Evolutionary conservation across 2,329 filamentous ascomycete species (phyloP).

Genomic region (Talaromyces sp.): DNA sequence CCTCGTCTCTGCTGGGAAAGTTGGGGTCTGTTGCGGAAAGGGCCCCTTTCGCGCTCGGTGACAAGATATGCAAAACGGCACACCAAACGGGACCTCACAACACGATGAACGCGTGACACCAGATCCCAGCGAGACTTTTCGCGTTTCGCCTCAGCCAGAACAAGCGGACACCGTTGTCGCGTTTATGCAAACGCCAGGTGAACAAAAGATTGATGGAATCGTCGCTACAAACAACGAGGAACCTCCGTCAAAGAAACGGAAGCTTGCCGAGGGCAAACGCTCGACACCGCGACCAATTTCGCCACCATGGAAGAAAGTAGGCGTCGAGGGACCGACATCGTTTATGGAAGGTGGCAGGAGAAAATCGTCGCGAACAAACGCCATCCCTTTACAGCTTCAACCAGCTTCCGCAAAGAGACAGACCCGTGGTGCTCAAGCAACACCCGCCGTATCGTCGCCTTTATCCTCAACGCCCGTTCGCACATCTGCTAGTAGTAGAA

Average conservation of each 20-base stretch:
- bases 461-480: slow-evolving; percentile 30
- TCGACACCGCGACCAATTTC: slow-evolving; percentile 54
- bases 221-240: slow-evolving; percentile 31
- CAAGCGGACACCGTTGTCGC: slow-evolving; percentile 24
- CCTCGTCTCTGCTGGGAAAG: slow-evolving; percentile 43
- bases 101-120: slow-evolving; percentile 39
- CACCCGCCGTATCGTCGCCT: slow-evolving; percentile 31
- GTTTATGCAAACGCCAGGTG: slow-evolving; percentile 26
- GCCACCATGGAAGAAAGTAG: slow-evolving; percentile 88
- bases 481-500: slow-evolving; percentile 26
- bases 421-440: slow-evolving; percentile 40
- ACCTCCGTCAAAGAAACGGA: slow-evolving; percentile 47
- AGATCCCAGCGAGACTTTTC: slow-evolving; percentile 25
- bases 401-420: slow-evolving; percentile 48
- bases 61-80: slow-evolving; percentile 49
- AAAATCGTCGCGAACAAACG: slow-evolving; percentile 57
- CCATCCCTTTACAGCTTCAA: slow-evolving; percentile 47
- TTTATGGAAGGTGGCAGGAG: slow-evolving; percentile 65
- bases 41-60: slow-evolving; percentile 42
- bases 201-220: slow-evolving; percentile 31
- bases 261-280: slow-evolving; percentile 40
- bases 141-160: slow-evolving; percentile 25
- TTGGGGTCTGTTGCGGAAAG: slow-evolving; percentile 42
- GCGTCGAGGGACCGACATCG: slow-evolving; percentile 81
- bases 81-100: slow-evolving; percentile 38